Base-by-base conservation (phyloP, 2,329 filamentous ascomycete species). In the Ophiostoma himal-ulmi region DNA sequence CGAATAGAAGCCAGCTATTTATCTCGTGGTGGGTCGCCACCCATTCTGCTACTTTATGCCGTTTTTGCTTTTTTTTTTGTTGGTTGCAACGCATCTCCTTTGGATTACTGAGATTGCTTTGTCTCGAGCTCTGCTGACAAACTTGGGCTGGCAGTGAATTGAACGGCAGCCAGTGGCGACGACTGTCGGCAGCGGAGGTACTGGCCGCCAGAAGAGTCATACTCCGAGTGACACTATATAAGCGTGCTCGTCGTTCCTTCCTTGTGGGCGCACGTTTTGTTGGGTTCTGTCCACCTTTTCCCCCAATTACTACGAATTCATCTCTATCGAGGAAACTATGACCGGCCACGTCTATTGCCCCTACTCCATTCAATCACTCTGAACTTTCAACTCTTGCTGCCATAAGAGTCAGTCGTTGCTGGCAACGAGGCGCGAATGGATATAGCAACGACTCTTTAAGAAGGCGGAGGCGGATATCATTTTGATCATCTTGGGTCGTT, bases 381-480 rank as follows among this genome's bases (percentile, higher is more conserved):
- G 34, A 62, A 34, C 26, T 14, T 26, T 10, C 22, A 57, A 57
- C 22, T 6, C 2, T 62, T 36, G 34, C 57, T 26, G 57, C 57
- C 14, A 20, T 8, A 36, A 36, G 14, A 62, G 26, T 30, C 57
- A 34, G 54, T 60, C 54, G 54, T 14, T 22, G 54, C 10, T 30
- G 57, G 22, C 57, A 41, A 22, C 22, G n/a, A 54, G 2, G 37
- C 36, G 20, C 68, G 69, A 57, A 52, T 70, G 70, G 70, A n/a
- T 41, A 60, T 68, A 30, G 60, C 37, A 37, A 54, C 26, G 48
- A 60, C 67, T 48, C 30, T 44, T 62, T 71, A 60, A 71, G 71
- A 72, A 73, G 71, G 72, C 68, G 72, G 72, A 71, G 72, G 70
- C 70, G 72, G 70, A 70, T 70, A 34, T 48, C 52, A 39, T 52